Base-by-base conservation (phyloP, 2,329 filamentous ascomycete genomes). In the Cordyceps sp. region DNA sequence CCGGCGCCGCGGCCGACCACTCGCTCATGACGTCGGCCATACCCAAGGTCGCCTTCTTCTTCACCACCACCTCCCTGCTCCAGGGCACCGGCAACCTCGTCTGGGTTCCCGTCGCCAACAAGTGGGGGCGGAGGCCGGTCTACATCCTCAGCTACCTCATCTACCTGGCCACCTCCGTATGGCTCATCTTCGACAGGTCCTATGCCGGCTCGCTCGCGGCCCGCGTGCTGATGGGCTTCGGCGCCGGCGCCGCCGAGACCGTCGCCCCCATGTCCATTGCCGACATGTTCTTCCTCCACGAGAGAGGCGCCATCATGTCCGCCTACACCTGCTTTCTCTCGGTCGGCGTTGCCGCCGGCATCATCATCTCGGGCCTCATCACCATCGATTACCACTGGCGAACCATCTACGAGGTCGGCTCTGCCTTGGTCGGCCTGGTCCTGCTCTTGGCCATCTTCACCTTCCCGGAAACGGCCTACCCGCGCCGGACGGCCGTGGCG, bases 251-350 rank as follows among this genome's bases (percentile, higher is more conserved):
- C 7, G 66, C 60, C 2, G 67, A 73, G 41, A 62, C 57, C 1
- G 51, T 62, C 29, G 58, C 61, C 2, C 65, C 64, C 1, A 49
- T 66, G 7, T 66, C 63, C 1, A 66, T 70, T 29, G 52, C 64
- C 3, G 67, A 72, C 38, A 46, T 70, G 20, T 72, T 70, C 47
- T 72, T 69, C 43, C 48, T 72, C 13, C 66, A 73, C 37, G 62
- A 73, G 41, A 53, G 68, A 32, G 66, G 64, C 2, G 47, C 54
- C 2, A 49, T 65, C 26, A 70, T 68, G 61, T 58, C 62, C 39
- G 41, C 56, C 10, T 61, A 63, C 37, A 57, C 53, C 12, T 49
- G 51, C 15, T 54, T 55, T 13, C 41, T 62, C 0, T 57, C 57
- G 2, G 41, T 56, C 1, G 61, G 61, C 3, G 59, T 61, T 6